Base-by-base conservation (phyloP, 2,329 filamentous ascomycete species). In the Exophiala xenobiotica region DNA sequence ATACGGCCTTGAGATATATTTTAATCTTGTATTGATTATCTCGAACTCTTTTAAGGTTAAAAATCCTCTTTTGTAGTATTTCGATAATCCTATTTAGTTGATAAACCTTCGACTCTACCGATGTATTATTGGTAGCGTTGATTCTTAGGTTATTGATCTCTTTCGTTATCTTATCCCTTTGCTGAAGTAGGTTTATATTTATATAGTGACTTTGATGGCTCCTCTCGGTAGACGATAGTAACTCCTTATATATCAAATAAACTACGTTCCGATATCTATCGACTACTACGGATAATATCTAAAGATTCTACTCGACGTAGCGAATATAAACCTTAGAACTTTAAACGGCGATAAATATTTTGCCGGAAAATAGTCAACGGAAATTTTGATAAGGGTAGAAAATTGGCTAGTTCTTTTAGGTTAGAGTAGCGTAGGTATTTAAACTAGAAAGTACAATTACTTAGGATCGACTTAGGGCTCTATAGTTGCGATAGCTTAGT, bases 151-250 rank as follows among this genome's bases (percentile, higher is more conserved):
- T 4, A 38, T 38, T 38, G n/a, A 38, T 3, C 35, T 38, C 35
- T 38, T 38, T 38, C 35, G 18, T 16, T 19, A 38, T 12, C 35
- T 38, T 11, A 19, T 38, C 35, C 35, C 35, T 38, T 4, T 38
- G n/a, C 35, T 38, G n/a, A 38, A 38, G 35, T 11, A 38, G 35
- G 19, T 19, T 38, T 19, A 38, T 38, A 38, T 38, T 38, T 19
- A 38, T 38, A 38, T 38, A 8, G 35, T 38, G 35, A 38, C 35
- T 16, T 11, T 38, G n/a, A 16, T 20, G n/a, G 19, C 5, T 38
- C n/a, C 35, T 38, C n/a, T 38, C n/a, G n/a, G 35, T 38, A 16
- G n/a, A 38, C n/a, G n/a, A 38, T 19, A 38, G 35, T 38, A 38
- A 38, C 14, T 38, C 35, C 35, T 38, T 11, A 11, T 38, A 16